phyloP scores from a whole-genome alignment of 768 basidiomycete species.

The Kwoniella europaea region DNA sequence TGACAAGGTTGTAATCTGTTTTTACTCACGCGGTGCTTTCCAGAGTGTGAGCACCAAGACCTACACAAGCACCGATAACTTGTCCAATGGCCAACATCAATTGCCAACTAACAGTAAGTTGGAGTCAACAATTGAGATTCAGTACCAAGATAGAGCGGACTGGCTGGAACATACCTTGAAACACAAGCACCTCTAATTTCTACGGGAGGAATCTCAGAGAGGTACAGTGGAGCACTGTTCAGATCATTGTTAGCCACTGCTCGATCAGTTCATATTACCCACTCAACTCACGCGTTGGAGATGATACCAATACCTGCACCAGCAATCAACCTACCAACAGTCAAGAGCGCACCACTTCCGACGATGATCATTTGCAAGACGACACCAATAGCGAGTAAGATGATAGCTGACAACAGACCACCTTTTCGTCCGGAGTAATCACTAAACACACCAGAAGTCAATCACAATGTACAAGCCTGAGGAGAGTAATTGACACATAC shows the following conservation, averaged over 20 bases:
- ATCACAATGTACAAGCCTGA: neutral
- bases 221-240: constrained; percentile 53
- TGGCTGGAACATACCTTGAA: constrained; percentile 24
- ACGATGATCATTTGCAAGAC: constrained; percentile 48
- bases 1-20: neutral
- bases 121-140: neutral
- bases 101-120: constrained; percentile 47
- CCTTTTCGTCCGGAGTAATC: constrained; percentile 56
- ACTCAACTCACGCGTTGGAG: constrained; percentile 40
- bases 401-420: constrained; percentile 43
- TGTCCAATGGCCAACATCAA: constrained; percentile 57
- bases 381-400: constrained; percentile 50
- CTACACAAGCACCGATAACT: constrained; percentile 56
- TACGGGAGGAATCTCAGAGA: constrained; percentile 56
- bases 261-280: neutral
- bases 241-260: neutral
- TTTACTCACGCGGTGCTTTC: constrained; percentile 31
- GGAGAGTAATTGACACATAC: constrained; percentile 4
- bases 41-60: constrained; percentile 50
- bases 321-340: constrained; percentile 56
- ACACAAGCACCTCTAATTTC: constrained; percentile 57
- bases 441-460: constrained; percentile 7
- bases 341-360: constrained; percentile 40
- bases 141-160: neutral
- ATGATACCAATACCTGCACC: constrained; percentile 56